Evolutionary conservation across 306 rosid genomes (phyloP), one percentile per base, ranked within the genome.

Genomic region (Mimosa pudica): DNA sequence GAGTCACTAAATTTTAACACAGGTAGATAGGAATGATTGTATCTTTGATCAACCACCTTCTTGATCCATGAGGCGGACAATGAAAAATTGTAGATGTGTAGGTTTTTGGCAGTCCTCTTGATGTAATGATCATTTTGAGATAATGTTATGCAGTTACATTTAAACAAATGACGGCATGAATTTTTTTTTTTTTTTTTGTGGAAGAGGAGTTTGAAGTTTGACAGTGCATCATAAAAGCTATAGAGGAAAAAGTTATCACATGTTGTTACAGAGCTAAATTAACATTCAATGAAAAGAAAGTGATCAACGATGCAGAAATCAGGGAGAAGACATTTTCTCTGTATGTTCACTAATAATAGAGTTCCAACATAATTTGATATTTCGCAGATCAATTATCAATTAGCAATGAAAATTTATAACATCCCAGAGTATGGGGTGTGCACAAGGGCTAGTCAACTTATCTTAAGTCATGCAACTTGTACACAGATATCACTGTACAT

Each of bases 391-490:
- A 24, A 24, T 24, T 24, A 24, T 24, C 30, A 24, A 24, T 24
- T 24, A 24, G 30, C n/a, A 60, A 14, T 10, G 2, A 17, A 36
- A 41, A 36, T 24, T 36, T 14, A 73, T 36, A 3, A 52, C 24
- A 38, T 18, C 20, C 32, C 5, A 32, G 18, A 2, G 51, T 13
- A 2, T 5, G 1, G 6, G 17, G 54, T 10, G 54, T 12, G 58
- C 58, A 4, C 18, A 14, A 13, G 20, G 13, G 58, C 18, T 13
- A 52, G 24, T 52, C 32, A 51, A 68, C 36, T 69, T 42, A 58
- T 72, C 79, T 69, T 52, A 70, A 70, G 76, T 77, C 73, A 81
- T 8, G 61, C 82, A 81, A 68, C 70, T 73, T 52, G 44, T 32
- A 71, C 48, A 49, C 49, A 32, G 18, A 20, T 73, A 76, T 45